Evolutionary conservation across 495 filamentous ascomycete genomes (phyloP), one percentile per base, ranked within the genome.

Genomic region (Arthonia radiata): DNA sequence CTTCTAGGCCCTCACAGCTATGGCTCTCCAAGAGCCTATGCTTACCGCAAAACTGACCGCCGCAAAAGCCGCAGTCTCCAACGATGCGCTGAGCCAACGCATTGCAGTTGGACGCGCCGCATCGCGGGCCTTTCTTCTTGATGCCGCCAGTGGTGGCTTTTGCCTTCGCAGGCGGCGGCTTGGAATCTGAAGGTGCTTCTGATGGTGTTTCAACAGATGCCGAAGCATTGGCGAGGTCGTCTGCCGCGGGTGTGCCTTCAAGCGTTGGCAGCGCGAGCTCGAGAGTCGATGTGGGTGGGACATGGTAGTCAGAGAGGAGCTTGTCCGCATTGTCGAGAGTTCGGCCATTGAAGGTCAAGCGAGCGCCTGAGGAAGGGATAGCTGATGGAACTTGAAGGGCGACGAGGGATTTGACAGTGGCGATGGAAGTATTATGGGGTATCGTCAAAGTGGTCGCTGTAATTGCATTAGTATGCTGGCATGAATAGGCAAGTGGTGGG

Each of bases 31-130:
- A 48, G 49, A 94, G 64, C 10, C 86, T 60, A 54, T 97, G 86
- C 55, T 77, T 81, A 28, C 72, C 77, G 54, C 86, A 97, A 56
- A 74, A 94, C 47, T 86, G 74, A 10, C 81, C 81, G 27, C 67
- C 54, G 57, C 86, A 97, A 53, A 94, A 94, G 28, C 66, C 71
- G 56, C 86, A 97, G 52, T 94, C 86, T 6, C 89, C 89, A 23
- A 91, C 75, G 43, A 94, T 92, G 30, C 75, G 65, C 46, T 89
- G 79, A 13, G 81, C 80, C 17, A 62, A 60, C 34, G 71, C 64
- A 46, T 62, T 78, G 66, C 86, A 97, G 34, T 76, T 70, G 53
- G 78, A 80, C 59, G 71, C 78, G 34, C 63, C 69, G 60, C 86
- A 97, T 32, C 70, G 64, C n/a, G n/a, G n/a, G n/a, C n/a, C n/a